A percentile compares a stretch with the other conserved stretches of the same genome.
These are phyloP conservation scores for Mayamaea pseudoterrestris DNA, from an alignment of 108 stramenopile genomes.

Conservation along the genomic window DNA sequence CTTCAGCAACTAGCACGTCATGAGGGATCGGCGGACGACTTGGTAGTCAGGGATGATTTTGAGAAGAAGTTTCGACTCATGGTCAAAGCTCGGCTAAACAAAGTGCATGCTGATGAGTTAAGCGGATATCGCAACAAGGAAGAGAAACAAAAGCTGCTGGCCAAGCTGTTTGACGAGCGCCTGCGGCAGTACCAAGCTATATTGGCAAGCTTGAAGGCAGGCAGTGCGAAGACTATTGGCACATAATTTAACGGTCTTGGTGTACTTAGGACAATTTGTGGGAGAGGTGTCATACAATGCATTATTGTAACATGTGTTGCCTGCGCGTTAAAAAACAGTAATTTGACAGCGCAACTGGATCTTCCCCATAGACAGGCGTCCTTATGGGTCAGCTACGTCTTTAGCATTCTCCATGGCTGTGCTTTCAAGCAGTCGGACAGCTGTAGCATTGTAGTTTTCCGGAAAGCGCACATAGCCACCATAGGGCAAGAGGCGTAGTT, in stretches of 20 bases:
- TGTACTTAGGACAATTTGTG: too few species aligned
- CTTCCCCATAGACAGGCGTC: too few species aligned
- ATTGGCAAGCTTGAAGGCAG: too few species aligned
- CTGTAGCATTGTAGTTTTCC: slow-evolving; percentile 62
- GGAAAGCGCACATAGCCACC: slow-evolving; percentile 84
- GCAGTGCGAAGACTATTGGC: too few species aligned
- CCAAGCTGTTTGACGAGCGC: neutral
- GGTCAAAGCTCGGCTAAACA: slow-evolving; percentile 61
- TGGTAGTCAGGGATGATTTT: slow-evolving; percentile 1
- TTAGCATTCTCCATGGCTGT: slow-evolving; percentile 17
- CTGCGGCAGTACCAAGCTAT: neutral
- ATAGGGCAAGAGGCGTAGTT: slow-evolving; percentile 53
- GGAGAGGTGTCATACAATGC: too few species aligned
- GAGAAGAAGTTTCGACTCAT: slow-evolving; percentile 51
- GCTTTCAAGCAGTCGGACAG: slow-evolving; percentile 24
- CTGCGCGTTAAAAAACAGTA: too few species aligned
- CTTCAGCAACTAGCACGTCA: slow-evolving; percentile 10
- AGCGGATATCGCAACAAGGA: slow-evolving; percentile 50
- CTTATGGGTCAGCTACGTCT: too few species aligned
- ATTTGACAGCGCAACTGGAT: too few species aligned
- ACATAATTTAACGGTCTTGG: too few species aligned
- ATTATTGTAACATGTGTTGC: too few species aligned
- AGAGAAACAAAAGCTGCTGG: slow-evolving; percentile 46
- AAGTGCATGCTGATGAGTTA: slow-evolving; percentile 28
- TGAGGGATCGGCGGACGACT: neutral